A percentile compares a stretch with the other conserved stretches of the same genome.
Evolutionary conservation across 805 yeast genomes (phyloP).

Genomic region (Clavispora vitiphila): DNA sequence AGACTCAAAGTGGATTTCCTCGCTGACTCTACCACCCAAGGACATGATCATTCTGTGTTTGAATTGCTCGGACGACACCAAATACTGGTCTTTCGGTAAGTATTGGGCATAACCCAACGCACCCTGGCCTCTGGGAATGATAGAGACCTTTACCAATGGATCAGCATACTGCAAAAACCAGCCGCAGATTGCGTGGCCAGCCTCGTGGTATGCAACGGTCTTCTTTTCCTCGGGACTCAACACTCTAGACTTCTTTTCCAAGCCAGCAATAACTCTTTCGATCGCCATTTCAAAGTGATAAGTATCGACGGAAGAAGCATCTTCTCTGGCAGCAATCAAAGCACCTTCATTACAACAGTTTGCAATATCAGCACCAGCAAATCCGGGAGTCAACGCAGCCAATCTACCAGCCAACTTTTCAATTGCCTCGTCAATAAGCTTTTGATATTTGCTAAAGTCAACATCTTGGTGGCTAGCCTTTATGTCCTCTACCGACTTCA

Average conservation of each 20-base stretch:
- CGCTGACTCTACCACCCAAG: constrained; percentile 94
- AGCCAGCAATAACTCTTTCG: constrained; percentile 94
- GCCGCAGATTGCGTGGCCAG: constrained; percentile 98
- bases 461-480: constrained; percentile 31
- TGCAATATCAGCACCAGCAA: constrained; percentile 97
- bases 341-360: constrained; percentile 98
- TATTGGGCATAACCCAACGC: constrained; percentile 98
- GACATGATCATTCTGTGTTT: constrained; percentile 94
- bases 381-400: constrained; percentile 96
- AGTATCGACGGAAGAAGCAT: constrained; percentile 63
- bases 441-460: constrained; percentile 37
- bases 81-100: constrained; percentile 86
- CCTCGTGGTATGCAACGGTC: constrained; percentile 95
- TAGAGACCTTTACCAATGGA: constrained; percentile 91
- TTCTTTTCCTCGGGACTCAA: constrained; percentile 81
- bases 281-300: constrained; percentile 92
- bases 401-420: constrained; percentile 70
- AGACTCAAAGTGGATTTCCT: constrained; percentile 85
- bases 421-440: constrained; percentile 23
- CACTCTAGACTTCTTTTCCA: constrained; percentile 83
- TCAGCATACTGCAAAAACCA: constrained; percentile 92
- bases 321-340: constrained; percentile 85
- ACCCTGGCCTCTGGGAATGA: constrained; percentile 95
- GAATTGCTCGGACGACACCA: constrained; percentile 72
- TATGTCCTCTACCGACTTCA: constrained; percentile 37